These are phyloP conservation scores for Epichloe hybrida DNA, from an alignment of 2,329 filamentous ascomycete genomes.

Conservation along the genomic window DNA sequence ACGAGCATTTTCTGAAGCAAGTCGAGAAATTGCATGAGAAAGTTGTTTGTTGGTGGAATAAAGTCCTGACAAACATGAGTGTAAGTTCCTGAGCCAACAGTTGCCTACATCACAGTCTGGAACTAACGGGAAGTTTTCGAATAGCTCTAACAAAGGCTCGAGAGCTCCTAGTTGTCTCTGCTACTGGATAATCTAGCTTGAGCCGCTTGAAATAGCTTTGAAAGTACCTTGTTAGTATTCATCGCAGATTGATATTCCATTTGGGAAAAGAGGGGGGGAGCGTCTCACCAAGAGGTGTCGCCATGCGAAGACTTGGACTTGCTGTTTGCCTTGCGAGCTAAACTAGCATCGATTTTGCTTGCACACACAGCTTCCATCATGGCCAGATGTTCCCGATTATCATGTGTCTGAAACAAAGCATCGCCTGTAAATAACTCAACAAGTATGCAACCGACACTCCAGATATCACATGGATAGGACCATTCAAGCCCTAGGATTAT, in stretches of 20 bases:
- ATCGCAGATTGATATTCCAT: too few species aligned
- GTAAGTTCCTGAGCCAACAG: background rate
- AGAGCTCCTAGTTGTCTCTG: slow-evolving; percentile 51
- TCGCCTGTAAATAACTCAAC: slow-evolving; percentile 62
- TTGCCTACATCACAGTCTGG: slow-evolving; percentile 47
- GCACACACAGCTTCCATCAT: slow-evolving; percentile 55
- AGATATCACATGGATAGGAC: slow-evolving; percentile 61
- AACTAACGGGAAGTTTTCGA: too few species aligned
- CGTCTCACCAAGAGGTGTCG: slow-evolving; percentile 25
- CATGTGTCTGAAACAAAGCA: slow-evolving; percentile 58
- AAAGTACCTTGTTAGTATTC: too few species aligned
- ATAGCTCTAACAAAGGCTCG: slow-evolving; percentile 42
- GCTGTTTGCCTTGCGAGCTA: too few species aligned
- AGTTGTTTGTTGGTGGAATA: slow-evolving; percentile 39
- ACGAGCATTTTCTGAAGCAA: slow-evolving; percentile 47
- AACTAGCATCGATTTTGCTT: too few species aligned
- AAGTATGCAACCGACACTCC: slow-evolving; percentile 61
- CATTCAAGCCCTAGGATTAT: slow-evolving; percentile 58
- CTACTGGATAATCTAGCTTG: slow-evolving; percentile 50
- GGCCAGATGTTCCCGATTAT: slow-evolving; percentile 59
- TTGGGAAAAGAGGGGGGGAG: too few species aligned
- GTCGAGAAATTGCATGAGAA: slow-evolving; percentile 42
- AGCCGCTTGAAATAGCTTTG: slow-evolving; percentile 52
- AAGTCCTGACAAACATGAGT: slow-evolving; percentile 24
- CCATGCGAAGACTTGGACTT: too few species aligned